Evolutionary conservation across 192 early-diverging fungal species (phyloP), one percentile per base, ranked within the genome.

Genomic region (Endogone sp.): DNA sequence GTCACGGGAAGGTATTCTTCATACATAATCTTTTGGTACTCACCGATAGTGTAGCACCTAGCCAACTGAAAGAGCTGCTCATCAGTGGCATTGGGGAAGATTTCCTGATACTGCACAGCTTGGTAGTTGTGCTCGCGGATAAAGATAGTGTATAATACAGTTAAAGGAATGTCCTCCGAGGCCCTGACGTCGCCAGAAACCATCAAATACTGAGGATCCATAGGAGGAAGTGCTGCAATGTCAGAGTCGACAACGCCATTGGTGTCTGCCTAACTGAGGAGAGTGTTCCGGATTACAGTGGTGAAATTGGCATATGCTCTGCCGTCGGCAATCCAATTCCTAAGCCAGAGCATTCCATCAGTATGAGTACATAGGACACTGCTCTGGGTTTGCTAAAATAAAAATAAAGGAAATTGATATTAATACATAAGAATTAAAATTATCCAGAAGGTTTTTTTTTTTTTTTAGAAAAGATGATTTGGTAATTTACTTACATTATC

Each of bases 151-250:
- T 49, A 23, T 8, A 65, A 49, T 3, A 54, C 54, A 21, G 32
- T 65, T 21, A 83, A 74, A 76, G 80, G 62, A 74, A 77, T 61
- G 71, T 81, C 76, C 76, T 83, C 9, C 56, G 80, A 62, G 73
- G 76, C 62, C 78, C 79, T 8, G 74, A 75, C 9, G 16, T 37
- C 24, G 55, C 29, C 63, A 56, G 31, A 26, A 59, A 31, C 31
- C 56, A 67, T 28, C 4, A 68, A 32, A 24, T 72, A 65, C 11
- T 23, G 29, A 31, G 64, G 64, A 6, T 49, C 64, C 31, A 49
- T 54, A 23, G 20, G 32, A 44, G 31, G 31, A 24, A 65, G 31
- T n/a, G 64, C 64, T 3, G 64, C 32, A 65, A 49, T 54, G 2
- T 65, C 64, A 21, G 54, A n/a, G 37, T 65, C 32, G 21, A 65